Evolutionary conservation across 2,329 filamentous ascomycete species (phyloP).

Genomic region (Aspergillus awamori): DNA sequence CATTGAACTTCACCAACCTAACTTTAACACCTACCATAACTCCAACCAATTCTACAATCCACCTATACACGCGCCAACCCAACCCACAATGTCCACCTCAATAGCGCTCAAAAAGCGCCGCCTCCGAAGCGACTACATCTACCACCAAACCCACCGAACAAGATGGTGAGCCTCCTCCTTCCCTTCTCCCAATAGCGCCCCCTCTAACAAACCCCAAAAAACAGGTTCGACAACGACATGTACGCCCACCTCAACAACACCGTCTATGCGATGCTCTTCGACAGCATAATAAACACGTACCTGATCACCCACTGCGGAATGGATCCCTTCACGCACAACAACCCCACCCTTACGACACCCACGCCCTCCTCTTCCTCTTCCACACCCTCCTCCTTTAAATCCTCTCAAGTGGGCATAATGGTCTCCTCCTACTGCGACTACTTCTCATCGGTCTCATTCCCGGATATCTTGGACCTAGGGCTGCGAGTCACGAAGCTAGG

Average conservation of each 20-base stretch:
- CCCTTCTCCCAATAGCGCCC: neutral
- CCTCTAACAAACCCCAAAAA: neutral
- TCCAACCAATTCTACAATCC: neutral
- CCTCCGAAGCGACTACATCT: slow-evolving; percentile 71
- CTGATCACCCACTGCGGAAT: slow-evolving; percentile 77
- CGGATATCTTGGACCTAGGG: slow-evolving; percentile 77
- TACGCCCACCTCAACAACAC: slow-evolving; percentile 93
- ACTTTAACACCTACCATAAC: neutral
- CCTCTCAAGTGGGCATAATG: slow-evolving; percentile 73
- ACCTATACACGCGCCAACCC: neutral
- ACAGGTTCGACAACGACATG: slow-evolving; percentile 91
- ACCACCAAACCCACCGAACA: slow-evolving; percentile 78
- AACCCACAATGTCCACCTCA: slow-evolving; percentile 30
- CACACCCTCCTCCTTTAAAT: slow-evolving; percentile 15
- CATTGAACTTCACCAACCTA: no score
- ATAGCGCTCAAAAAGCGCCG: slow-evolving; percentile 61
- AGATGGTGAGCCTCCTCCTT: slow-evolving; percentile 65
- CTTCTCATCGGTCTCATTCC: slow-evolving; percentile 79
- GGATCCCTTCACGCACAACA: slow-evolving; percentile 61
- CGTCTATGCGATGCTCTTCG: slow-evolving; percentile 83
- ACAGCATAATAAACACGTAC: slow-evolving; percentile 87
- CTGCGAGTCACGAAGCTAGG: slow-evolving; percentile 82
- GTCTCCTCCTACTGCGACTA: slow-evolving; percentile 86
- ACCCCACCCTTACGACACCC: slow-evolving; percentile 8
- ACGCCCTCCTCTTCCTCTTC: no score